Conservation (phyloP, 768 basidiomycete species). For the Russula griseocarnosa region DNA sequence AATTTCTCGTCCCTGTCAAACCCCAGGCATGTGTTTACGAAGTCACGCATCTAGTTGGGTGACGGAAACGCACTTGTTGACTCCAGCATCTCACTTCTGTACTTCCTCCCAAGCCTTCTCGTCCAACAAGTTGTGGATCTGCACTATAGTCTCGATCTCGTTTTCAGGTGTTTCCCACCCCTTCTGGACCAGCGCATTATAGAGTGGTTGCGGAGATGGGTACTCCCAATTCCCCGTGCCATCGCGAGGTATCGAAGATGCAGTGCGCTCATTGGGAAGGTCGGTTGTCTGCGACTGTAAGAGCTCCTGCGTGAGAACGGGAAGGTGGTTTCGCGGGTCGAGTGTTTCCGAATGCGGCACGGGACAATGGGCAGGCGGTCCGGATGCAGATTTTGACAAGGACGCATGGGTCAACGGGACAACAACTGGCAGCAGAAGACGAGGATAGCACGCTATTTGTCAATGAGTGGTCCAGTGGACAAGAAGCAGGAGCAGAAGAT, state of each 20-base stretch:
- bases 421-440: conserved; percentile 35
- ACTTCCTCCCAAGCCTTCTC: conserved; percentile 97
- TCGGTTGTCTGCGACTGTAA: conserved; percentile 51
- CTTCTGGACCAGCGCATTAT: conserved; percentile 93
- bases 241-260: conserved; percentile 83
- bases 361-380: conserved; percentile 51
- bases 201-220: conserved; percentile 96
- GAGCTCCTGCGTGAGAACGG: conserved; percentile 66
- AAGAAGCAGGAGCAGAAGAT: background rate
- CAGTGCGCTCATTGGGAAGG: conserved; percentile 70
- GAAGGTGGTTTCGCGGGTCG: conserved; percentile 84
- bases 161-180: conserved; percentile 98
- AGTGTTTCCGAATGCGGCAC: conserved; percentile 56
- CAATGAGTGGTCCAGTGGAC: conserved; percentile 27
- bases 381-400: conserved; percentile 14
- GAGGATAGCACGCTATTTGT: conserved; percentile 24
- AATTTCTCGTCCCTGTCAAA: conserved; percentile 56
- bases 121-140: conserved; percentile 97
- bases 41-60: background rate
- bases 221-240: conserved; percentile 75
- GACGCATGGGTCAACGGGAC: conserved; percentile 41
- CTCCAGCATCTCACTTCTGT: conserved; percentile 81
- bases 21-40: background rate
- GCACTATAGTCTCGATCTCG: conserved; percentile 93
- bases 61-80: conserved; percentile 48